phyloP scores from a whole-genome alignment of 371 early-diverging fungal genomes.

The Capillidium rhysosporum region DNA sequence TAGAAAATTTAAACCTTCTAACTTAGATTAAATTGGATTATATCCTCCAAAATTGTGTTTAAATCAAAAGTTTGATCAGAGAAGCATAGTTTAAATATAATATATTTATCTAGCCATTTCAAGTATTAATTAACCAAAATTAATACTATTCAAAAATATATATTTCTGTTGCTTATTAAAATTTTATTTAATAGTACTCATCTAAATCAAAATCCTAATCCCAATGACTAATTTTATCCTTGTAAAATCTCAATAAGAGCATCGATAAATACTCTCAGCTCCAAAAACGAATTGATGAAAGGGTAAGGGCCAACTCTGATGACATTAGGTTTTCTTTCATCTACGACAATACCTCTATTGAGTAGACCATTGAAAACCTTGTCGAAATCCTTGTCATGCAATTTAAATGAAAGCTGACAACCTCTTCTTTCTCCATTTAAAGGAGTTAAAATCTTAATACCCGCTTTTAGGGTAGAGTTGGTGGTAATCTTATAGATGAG shows the following conservation, averaged over 20 bases:
- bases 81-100: too few species aligned
- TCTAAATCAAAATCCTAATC: neutral
- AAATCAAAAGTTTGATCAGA: too few species aligned
- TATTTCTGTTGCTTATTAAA: too few species aligned
- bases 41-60: too few species aligned
- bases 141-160: too few species aligned
- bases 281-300: slow-evolving; percentile 70
- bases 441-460: neutral
- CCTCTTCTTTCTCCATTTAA: slow-evolving; percentile 40
- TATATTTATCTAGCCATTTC: too few species aligned
- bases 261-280: slow-evolving; percentile 31
- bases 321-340: slow-evolving; percentile 80
- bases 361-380: slow-evolving; percentile 34
- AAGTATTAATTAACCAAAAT: too few species aligned
- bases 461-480: neutral
- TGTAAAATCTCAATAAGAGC: neutral
- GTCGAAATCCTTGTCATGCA: slow-evolving; percentile 26
- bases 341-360: slow-evolving; percentile 54
- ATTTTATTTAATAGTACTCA: too few species aligned
- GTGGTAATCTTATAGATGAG: too few species aligned
- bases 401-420: slow-evolving; percentile 66
- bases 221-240: neutral
- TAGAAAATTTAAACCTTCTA: too few species aligned
- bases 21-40: too few species aligned
- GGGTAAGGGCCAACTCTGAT: slow-evolving; percentile 84